phyloP scores from a whole-genome alignment of 495 filamentous ascomycete species.

The Penicillium paxilli region DNA sequence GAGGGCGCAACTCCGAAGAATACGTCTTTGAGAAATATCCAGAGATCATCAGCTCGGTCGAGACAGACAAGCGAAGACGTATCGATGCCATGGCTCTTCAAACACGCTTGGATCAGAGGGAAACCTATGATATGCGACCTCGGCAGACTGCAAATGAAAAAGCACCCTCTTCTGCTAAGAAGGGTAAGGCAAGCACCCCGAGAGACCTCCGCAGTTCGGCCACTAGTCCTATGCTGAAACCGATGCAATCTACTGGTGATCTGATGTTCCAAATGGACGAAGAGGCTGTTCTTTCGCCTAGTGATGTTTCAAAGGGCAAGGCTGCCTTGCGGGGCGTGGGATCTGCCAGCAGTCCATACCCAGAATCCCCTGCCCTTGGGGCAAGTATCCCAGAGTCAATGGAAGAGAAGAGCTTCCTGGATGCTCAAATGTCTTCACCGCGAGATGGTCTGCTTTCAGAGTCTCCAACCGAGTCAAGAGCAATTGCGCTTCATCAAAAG shows the following conservation, averaged over 20 bases:
- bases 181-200: conserved; percentile 47
- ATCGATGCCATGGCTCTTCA: conserved; percentile 62
- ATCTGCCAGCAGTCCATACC: conserved; percentile 18
- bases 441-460: conserved; percentile 18
- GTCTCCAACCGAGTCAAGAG: conserved; percentile 33
- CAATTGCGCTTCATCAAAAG: conserved; percentile 23
- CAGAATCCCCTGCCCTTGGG: conserved; percentile 29
- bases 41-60: conserved; percentile 52
- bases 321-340: conserved; percentile 23
- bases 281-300: conserved; percentile 46
- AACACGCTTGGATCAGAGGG: conserved; percentile 58
- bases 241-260: conserved; percentile 66
- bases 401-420: conserved; percentile 29
- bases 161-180: conserved; percentile 56
- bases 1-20: conserved; percentile 69
- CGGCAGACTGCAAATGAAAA: conserved; percentile 52
- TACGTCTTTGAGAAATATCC: conserved; percentile 73
- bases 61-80: conserved; percentile 53
- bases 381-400: conserved; percentile 36
- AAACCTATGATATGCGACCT: conserved; percentile 47
- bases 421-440: conserved; percentile 36
- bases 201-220: conserved; percentile 43
- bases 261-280: conserved; percentile 96
- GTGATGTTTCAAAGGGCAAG: conserved; percentile 34
- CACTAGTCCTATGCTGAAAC: conserved; percentile 59